Evolutionary conservation across 2,329 filamentous ascomycete genomes (phyloP), one percentile per base, ranked within the genome.

Genomic region (Penicillium sp.): DNA sequence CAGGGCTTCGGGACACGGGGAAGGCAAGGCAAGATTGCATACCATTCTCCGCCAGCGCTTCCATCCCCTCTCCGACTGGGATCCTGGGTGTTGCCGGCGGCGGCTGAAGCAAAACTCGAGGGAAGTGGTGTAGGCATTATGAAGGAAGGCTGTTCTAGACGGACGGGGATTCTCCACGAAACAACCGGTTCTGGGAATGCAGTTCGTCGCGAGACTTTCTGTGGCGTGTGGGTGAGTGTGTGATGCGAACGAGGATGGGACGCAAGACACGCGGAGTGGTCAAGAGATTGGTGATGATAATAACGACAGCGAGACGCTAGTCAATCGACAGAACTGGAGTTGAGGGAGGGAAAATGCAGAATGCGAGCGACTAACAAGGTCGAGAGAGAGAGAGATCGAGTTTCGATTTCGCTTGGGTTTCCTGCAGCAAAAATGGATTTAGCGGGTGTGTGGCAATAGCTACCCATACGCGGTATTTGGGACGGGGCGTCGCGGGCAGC

Each of bases 21-120:
- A 25, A 47, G 32, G 38, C 31, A 26, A 35, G 34, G 19, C 41
- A 43, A 29, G 26, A 39, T 39, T 41, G 45, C 83, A 68, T 77
- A 88, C 85, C 84, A 88, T 68, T 88, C 85, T 71, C 80, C 82
- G 65, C 78, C 78, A 52, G 71, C 71, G 64, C 79, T 58, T 65
- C 73, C 70, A 77, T 80, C 65, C 66, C 70, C 63, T 75, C 79
- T 70, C 68, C 70, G 71, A 75, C 76, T 66, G 78, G 79, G 69
- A 65, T 81, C 64, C 74, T 67, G 71, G 58, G 77, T 82, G 67
- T 87, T 84, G 67, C 85, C 85, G 64, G 86, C 85, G 56, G 86
- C 86, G 59, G 86, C 86, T 63, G 86, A 88, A 65, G 86, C 86
- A 71, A 90, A 90, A 76, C 84, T 89, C 57, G 86, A 87, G 59